Conservation (phyloP, 306 rosid species). For the Quercus variabilis region DNA sequence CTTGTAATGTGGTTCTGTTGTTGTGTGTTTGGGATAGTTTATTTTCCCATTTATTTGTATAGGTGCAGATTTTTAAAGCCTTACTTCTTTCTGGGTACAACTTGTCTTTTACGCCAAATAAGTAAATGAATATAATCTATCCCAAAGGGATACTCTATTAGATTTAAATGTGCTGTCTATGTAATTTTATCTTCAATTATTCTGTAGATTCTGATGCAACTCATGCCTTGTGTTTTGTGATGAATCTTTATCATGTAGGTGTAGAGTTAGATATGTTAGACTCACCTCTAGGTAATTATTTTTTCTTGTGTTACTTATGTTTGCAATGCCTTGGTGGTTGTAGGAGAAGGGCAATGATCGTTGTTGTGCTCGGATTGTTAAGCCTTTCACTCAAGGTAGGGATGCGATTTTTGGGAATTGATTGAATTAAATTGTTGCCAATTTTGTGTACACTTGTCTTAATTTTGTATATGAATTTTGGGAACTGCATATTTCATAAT, state of each 20-base stretch:
- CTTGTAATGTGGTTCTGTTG: too few species aligned
- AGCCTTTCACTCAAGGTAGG: constrained; percentile 50
- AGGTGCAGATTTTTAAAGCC: too few species aligned
- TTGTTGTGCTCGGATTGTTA: constrained; percentile 49
- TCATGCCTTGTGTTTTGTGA: not conserved
- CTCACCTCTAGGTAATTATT: not conserved
- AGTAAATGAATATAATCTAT: too few species aligned
- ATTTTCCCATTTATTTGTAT: too few species aligned
- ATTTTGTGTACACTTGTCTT: not conserved
- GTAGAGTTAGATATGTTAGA: too few species aligned
- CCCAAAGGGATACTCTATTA: not conserved
- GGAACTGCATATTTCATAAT: not conserved
- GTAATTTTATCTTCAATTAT: not conserved
- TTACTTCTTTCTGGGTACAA: too few species aligned
- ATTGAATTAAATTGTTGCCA: not conserved
- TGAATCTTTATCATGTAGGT: not conserved
- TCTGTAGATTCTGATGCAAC: not conserved
- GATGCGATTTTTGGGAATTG: not conserved
- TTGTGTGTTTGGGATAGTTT: too few species aligned
- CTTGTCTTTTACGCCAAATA: too few species aligned
- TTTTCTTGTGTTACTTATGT: constrained; percentile 11
- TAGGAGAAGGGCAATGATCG: constrained; percentile 37
- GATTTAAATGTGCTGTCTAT: not conserved
- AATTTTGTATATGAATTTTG: not conserved
- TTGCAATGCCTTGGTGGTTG: constrained; percentile 31